These are phyloP conservation scores for Hyphopichia fennica DNA, from an alignment of 1,139 yeast genomes.

Conservation along the genomic window DNA sequence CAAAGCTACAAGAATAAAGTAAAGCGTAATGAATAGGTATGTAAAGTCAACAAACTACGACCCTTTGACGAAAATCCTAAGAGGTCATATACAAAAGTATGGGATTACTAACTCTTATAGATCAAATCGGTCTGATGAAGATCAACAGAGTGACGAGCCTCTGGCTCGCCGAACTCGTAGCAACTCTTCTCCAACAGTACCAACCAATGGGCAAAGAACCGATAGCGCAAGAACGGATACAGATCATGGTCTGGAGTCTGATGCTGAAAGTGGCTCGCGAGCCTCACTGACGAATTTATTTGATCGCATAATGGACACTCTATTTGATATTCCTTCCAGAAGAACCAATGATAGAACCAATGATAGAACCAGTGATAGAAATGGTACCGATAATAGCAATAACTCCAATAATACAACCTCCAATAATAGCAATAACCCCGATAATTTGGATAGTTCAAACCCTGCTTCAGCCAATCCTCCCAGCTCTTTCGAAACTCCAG, in stretches of 20 bases:
- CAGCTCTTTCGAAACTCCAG: constrained; percentile 1
- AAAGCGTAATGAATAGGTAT: no score
- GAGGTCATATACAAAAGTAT: no score
- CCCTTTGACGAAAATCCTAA: no score
- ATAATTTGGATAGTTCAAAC: background rate
- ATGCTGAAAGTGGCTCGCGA: background rate
- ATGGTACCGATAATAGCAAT: background rate
- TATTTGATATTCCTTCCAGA: background rate
- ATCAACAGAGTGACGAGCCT: background rate
- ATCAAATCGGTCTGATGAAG: background rate
- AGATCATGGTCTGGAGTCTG: background rate
- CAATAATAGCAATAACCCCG: background rate
- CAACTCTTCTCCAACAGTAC: background rate
- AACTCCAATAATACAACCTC: background rate
- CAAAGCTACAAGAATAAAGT: no score
- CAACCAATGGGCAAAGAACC: background rate
- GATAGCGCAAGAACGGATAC: no score
- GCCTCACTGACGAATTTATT: background rate
- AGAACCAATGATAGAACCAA: background rate
- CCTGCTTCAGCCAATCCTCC: background rate
- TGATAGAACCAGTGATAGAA: background rate
- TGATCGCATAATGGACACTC: background rate
- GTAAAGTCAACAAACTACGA: no score
- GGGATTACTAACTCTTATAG: background rate
- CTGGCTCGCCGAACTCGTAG: background rate